Evolutionary conservation across 257 asterid genomes (phyloP), one percentile per base, ranked within the genome.

Genomic region (Eucommia ulmoides): DNA sequence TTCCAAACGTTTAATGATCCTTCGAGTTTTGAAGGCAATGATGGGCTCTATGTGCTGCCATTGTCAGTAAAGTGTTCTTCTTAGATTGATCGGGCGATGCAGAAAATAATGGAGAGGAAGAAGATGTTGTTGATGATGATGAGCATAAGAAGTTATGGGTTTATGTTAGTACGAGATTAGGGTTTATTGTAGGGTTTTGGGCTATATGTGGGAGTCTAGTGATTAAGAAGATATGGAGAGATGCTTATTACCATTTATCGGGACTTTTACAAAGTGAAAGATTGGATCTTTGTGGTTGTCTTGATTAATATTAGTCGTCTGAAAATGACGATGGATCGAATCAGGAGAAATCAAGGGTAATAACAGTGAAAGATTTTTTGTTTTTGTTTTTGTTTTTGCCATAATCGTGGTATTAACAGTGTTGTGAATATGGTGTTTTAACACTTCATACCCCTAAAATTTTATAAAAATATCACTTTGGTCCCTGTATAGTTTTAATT

Each of bases 1-100:
- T 49, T 62, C 6, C 35, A n/a, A 33, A 54, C 63, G 1, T 66
- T 65, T n/a, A 33, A 45, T 23, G 57, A 60, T 29, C 51, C 66
- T 19, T 49, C 66, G 4, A 59, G 46, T 12, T 59, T 53, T 19
- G 50, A 21, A 22, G 56, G 63, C 9, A 60, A 60, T 23, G 47
- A 59, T 20, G 22, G 26, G 46, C 62, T 54, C 12, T 44, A 59
- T 44, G 66, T 62, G 15, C 19, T 25, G 7, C 55, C 60, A 51
- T 48, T 57, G 46, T 48, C 14, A 38, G 41, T 12, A 2, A 50
- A 25, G 49, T 64, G 64, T 25, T 24, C 16, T 8, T n/a, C n/a
- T n/a, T 7, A 4, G 15, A 21, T 2, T 1, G 44, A 4, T n/a
- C 18, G 23, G 53, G 20, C 33, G 18, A 1, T 19, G 18, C 22